Evolutionary conservation across 2,329 filamentous ascomycete genomes (phyloP).

Genomic region (Botrytis fragariae): DNA sequence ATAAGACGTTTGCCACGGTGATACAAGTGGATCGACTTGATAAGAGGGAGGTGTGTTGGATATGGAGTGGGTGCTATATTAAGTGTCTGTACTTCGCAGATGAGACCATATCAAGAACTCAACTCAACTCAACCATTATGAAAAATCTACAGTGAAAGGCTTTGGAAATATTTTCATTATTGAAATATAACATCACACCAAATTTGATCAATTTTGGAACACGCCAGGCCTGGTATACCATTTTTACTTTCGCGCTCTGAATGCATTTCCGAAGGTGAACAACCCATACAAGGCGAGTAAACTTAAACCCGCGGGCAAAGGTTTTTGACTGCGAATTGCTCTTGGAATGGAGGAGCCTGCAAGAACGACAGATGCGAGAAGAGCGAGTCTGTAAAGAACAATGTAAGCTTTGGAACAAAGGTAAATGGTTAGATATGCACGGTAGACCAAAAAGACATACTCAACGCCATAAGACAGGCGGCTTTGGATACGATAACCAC

Average conservation of each 20-base stretch:
- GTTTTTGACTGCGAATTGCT: slow-evolving; percentile 80
- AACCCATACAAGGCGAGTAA: slow-evolving; percentile 76
- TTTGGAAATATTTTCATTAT: background rate
- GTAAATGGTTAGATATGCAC: background rate
- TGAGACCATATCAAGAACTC: background rate
- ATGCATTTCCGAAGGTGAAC: slow-evolving; percentile 74
- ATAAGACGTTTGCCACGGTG: background rate
- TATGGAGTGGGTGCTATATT: background rate
- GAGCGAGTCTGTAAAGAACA: slow-evolving; percentile 52
- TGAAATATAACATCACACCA: background rate
- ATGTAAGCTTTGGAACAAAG: slow-evolving; percentile 2
- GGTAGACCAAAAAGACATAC: slow-evolving; percentile 1
- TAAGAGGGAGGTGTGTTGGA: background rate
- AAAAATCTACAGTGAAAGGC: background rate
- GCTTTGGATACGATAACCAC: slow-evolving; percentile 76
- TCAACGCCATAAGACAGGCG: slow-evolving; percentile 80
- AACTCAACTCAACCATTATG: slow-evolving; percentile 8
- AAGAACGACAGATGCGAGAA: slow-evolving; percentile 82
- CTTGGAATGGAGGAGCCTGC: slow-evolving; percentile 82
- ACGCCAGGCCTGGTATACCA: slow-evolving; percentile 30
- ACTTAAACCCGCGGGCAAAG: slow-evolving; percentile 77
- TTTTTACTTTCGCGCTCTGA: slow-evolving; percentile 38
- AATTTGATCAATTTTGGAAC: slow-evolving; percentile 34
- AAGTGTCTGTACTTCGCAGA: background rate
- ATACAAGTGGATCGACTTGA: background rate